Base-by-base conservation (phyloP, 2,329 filamentous ascomycete species). In the Alternaria burnsii region DNA sequence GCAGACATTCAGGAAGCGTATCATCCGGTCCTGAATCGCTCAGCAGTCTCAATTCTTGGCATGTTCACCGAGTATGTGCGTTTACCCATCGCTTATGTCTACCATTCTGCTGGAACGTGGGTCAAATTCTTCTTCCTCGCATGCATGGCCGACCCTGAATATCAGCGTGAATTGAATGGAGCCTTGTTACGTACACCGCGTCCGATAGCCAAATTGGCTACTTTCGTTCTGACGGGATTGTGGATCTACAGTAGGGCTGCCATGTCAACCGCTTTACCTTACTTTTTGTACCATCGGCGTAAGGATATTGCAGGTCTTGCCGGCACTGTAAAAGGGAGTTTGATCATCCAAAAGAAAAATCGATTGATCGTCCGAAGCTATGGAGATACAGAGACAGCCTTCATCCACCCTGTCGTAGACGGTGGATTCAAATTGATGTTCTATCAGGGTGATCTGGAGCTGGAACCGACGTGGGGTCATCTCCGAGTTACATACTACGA, bases 121-220 rank as follows among this genome's bases (percentile, higher is more conserved):
- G 71, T 82, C 61, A 86, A 85, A 54, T 84, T 85, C 65, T 73
- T 83, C 34, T 73, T 83, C 8, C 79, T 85, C 43, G 82, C 84
- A 11, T 74, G 83, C 20, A 79, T 85, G 63, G 84, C 84, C 2
- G 84, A 86, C 65, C 79, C 82, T 0, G 84, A 86, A 63, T 84
- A 82, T 60, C 81, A 85, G 62, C 75, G 83, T 61, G 84, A 86
- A 55, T 75, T 85, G 46, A 78, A 82, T 58, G 81, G 82, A 67
- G 79, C 81, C 50, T 76, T 83, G 52, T 69, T 72, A 44, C 53
- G 65, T 20, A 77, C 78, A 24, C 77, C 78, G 12, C 63, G 61
- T 4, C 47, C 79, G 22, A 48, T 83, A 11, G 76, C 76, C 5
- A 73, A 75, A 20, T 80, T 80, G 10, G 66, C 71, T 4, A 78